phyloP scores from a whole-genome alignment of 257 asterid genomes.

The Nicotiana benthamiana region DNA sequence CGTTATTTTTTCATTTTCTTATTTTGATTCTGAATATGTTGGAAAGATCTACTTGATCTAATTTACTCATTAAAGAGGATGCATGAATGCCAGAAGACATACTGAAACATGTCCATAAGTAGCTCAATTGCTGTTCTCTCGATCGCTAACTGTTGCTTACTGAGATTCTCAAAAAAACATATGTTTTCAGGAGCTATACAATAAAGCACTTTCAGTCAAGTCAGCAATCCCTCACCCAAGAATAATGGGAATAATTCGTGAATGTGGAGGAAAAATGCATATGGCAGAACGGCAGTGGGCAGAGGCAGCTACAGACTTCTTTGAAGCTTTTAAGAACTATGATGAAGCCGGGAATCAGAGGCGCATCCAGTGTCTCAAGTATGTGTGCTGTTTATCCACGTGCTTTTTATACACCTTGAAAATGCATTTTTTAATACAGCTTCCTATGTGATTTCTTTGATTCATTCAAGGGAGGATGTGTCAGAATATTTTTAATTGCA shows the following conservation, averaged over 20 bases:
- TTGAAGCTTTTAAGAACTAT: conserved; percentile 95
- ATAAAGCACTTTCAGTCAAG: conserved; percentile 79
- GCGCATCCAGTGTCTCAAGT: conserved; percentile 95
- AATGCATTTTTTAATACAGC: not conserved
- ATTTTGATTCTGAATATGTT: not conserved
- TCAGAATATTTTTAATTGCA: not conserved
- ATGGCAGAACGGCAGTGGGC: conserved; percentile 98
- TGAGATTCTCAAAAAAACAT: not conserved
- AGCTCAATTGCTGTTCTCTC: not conserved
- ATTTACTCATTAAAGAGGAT: not conserved
- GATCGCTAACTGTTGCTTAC: not conserved
- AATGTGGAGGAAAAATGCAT: conserved; percentile 99
- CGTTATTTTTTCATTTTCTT: not conserved
- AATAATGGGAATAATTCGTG: conserved; percentile 97
- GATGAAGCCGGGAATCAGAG: conserved; percentile 99
- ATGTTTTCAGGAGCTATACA: conserved; percentile 69
- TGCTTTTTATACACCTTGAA: not conserved
- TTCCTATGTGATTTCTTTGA: not conserved
- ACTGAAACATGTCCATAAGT: not conserved
- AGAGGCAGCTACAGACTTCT: conserved; percentile 95
- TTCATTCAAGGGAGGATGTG: not conserved
- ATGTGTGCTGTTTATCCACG: conserved; percentile 12
- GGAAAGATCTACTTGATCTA: not conserved
- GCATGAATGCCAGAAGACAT: not conserved
- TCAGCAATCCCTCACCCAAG: conserved; percentile 99